phyloP scores from a whole-genome alignment of 2,329 filamentous ascomycete species.

The Paraphaeosphaeria minitans region DNA sequence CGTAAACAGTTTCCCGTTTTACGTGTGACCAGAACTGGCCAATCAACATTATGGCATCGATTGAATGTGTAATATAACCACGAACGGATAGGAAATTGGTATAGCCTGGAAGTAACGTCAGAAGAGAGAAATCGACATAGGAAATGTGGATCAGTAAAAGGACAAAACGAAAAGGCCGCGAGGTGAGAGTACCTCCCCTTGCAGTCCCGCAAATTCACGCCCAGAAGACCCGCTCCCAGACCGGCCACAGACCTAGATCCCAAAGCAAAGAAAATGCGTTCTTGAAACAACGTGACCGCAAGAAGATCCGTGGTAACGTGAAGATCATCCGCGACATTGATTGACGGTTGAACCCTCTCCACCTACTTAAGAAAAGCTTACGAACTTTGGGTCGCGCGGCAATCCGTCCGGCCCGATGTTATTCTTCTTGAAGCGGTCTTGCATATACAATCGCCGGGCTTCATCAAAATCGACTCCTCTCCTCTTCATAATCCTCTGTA shows the following conservation, averaged over 20 bases:
- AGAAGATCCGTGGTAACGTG: background rate
- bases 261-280: background rate
- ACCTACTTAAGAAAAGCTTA: constrained; percentile 72
- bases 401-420: constrained; percentile 87
- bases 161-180: background rate
- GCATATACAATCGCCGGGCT: constrained; percentile 82
- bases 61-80: background rate
- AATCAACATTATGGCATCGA: background rate
- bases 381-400: constrained; percentile 92
- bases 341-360: background rate
- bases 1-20: background rate
- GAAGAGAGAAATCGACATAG: constrained; percentile 2
- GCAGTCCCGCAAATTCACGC: background rate
- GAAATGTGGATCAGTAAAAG: background rate
- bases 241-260: background rate
- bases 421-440: constrained; percentile 83
- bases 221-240: constrained; percentile 1
- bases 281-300: background rate
- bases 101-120: background rate
- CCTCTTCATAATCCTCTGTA: constrained; percentile 89
- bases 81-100: constrained; percentile 1
- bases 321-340: background rate
- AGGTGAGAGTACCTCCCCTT: background rate
- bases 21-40: background rate
- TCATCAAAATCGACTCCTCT: constrained; percentile 85